These are phyloP conservation scores for Ambrosia artemisiifolia DNA, from an alignment of 129 eudicot genomes.

Conservation along the genomic window DNA sequence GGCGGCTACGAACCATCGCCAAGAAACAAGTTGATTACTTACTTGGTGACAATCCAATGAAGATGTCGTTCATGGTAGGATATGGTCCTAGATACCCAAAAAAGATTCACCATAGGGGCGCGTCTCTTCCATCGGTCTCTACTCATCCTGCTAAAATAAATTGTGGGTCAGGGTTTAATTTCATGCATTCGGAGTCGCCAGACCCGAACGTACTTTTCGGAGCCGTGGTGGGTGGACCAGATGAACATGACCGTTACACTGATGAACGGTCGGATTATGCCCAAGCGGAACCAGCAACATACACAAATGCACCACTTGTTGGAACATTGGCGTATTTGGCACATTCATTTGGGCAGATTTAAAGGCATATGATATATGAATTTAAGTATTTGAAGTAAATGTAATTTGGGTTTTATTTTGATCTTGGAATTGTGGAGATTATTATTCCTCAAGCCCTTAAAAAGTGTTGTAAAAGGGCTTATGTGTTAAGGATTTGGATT, in stretches of 20 bases:
- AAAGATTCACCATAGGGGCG: slow-evolving; percentile 48
- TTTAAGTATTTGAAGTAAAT: not conserved
- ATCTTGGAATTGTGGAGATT: slow-evolving; percentile 1
- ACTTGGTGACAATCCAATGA: slow-evolving; percentile 43
- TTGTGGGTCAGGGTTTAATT: slow-evolving; percentile 35
- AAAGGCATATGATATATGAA: not conserved
- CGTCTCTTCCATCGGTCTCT: slow-evolving; percentile 43
- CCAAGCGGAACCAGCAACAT: slow-evolving; percentile 52
- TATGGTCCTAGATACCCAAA: slow-evolving; percentile 48
- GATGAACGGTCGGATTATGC: slow-evolving; percentile 38
- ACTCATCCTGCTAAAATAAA: slow-evolving; percentile 16
- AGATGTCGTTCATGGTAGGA: slow-evolving; percentile 66
- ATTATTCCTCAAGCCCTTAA: slow-evolving; percentile 4
- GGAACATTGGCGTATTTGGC: slow-evolving; percentile 50
- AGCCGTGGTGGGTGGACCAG: slow-evolving; percentile 64
- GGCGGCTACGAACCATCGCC: slow-evolving; percentile 40
- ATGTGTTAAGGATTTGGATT: slow-evolving; percentile 19
- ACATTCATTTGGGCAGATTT: slow-evolving; percentile 35
- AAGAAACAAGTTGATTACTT: slow-evolving; percentile 49
- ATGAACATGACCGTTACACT: slow-evolving; percentile 30
- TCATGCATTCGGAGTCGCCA: slow-evolving; percentile 24
- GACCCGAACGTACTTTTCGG: slow-evolving; percentile 48
- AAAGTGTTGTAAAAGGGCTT: slow-evolving; percentile 6
- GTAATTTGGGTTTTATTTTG: not conserved
- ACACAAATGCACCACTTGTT: slow-evolving; percentile 60